Base-by-base conservation (phyloP, 2,329 filamentous ascomycete species). In the Clonostachys rhizophaga region DNA sequence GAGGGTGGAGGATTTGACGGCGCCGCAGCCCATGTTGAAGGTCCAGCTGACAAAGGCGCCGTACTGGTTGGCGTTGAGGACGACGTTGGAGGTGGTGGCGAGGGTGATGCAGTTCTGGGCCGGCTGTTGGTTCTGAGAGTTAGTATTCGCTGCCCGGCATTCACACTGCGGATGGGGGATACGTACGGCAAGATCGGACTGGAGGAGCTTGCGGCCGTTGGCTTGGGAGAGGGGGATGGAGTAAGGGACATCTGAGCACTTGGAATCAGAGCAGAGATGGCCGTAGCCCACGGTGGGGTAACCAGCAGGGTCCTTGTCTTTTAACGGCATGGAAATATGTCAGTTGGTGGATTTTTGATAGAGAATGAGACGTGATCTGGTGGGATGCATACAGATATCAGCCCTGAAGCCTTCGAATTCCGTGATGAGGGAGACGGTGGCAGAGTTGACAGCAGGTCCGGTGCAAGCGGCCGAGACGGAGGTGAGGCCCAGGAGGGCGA, bases 11-110 rank as follows among this genome's bases (percentile, higher is more conserved):
- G 54, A 56, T n/a, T 50, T 47, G 4, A 68, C 62, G 42, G 64
- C 65, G 5, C 67, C 71, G 49, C 66, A 71, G 24, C 75, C 75
- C 40, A 73, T 63, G 55, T 78, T 79, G 67, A 70, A 78, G 14
- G 70, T 62, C 72, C 72, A 78, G 41, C 67, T 72, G 36, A 76
- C 69, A 3, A 78, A 67, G 1, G 75, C 75, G 40, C 71, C 75
- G 54, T 74, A 79, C 55, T 78, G 70, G 61, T 79, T 78, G 34
- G 62, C 66, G 53, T 77, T 75, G 34, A 76, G 60, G 5, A 54
- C 59, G 40, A 72, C 69, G 6, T 51, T 50, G 37, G 58, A 49
- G 34, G 53, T 40, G 13, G 49, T 51, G 33, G 44, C 36, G 42
- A 44, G 46, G 7, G 65, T 66, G 48, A 75, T 63, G 53, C 68